Conservation (phyloP, 2,329 filamentous ascomycete genomes). For the Hypoxylon sp. region DNA sequence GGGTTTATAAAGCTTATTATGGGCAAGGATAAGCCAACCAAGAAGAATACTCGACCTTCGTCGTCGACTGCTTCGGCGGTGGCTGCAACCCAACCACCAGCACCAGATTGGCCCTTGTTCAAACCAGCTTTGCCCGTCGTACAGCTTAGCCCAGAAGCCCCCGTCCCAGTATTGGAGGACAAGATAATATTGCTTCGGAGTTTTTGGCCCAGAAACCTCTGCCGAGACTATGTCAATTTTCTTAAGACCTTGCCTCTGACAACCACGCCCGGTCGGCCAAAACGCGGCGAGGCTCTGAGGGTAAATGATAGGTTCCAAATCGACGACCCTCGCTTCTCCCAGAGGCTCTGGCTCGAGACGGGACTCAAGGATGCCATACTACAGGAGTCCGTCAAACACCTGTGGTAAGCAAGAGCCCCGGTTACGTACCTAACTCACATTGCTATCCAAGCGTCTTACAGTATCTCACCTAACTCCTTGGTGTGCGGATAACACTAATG, state of each 20-base stretch:
- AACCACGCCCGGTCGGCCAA: constrained; percentile 83
- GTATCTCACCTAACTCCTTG: neutral
- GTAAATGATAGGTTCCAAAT: constrained; percentile 93
- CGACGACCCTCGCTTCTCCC: constrained; percentile 79
- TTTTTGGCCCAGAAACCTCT: constrained; percentile 81
- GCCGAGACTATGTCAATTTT: constrained; percentile 81
- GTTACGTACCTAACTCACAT: constrained; percentile 6
- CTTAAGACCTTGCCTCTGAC: constrained; percentile 73
- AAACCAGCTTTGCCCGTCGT: constrained; percentile 75
- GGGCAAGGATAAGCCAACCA: constrained; percentile 42
- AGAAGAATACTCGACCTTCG: constrained; percentile 37
- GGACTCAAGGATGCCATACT: constrained; percentile 74
- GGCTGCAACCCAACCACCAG: constrained; percentile 53
- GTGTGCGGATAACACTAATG: constrained; percentile 18
- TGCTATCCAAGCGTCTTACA: neutral
- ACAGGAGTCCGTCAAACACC: constrained; percentile 54
- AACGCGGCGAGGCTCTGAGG: constrained; percentile 82
- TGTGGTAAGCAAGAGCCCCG: constrained; percentile 59
- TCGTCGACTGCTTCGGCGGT: constrained; percentile 31
- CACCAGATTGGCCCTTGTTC: constrained; percentile 77
- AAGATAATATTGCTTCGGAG: constrained; percentile 81
- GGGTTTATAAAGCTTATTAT: constrained; percentile 15
- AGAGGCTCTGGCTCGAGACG: constrained; percentile 81
- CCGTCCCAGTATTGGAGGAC: constrained; percentile 57
- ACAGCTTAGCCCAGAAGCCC: constrained; percentile 70